Base-by-base conservation (phyloP, 2,329 filamentous ascomycete genomes). In the Microcyclosporella mali region DNA sequence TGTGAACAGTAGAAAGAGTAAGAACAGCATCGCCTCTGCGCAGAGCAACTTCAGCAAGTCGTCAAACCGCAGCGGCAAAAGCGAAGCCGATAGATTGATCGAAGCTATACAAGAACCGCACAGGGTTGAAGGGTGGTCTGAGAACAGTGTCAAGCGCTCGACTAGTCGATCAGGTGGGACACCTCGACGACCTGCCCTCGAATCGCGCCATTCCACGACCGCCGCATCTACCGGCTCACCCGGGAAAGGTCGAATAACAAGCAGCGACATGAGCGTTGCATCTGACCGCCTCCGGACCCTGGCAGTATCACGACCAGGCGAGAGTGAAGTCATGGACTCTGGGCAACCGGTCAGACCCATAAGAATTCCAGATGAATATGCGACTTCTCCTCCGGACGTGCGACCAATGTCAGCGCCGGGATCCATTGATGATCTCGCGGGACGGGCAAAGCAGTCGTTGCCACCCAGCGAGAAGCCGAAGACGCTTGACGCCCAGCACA, bases 31-130 rank as follows among this genome's bases (percentile, higher is more conserved):
- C 1, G 65, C 61, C 45, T 70, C 65, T 25, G 56, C 43, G 9
- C 55, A 53, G 6, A 70, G 67, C 45, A 52, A 42, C 11, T 40
- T 52, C 11, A 64, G 60, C 46, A 45, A 45, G 19, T 45, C 55
- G 0, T 64, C 61, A 1, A 46, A 43, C 6, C 56, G 50, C 10
- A 73, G 78, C 52, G 66, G 58, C 29, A 72, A 68, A 54, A 81
- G 78, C 53, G 81, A 86, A 52, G 80, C 83, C 0, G 83, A 87
- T 47, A 70, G 83, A 19, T 67, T 88, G 10, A 86, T 87, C 17
- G 77, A 85, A 56, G 83, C 82, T 2, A 84, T 88, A 2, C 77
- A 82, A 54, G 79, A 77, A 9, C 76, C 82, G 0, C 63, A 70
- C 40, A 42, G 50, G 16, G 55, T 63, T 14, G 56, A 60, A 17